Evolutionary conservation across 768 basidiomycete genomes (phyloP).

Genomic region (Tulasnella sp.): DNA sequence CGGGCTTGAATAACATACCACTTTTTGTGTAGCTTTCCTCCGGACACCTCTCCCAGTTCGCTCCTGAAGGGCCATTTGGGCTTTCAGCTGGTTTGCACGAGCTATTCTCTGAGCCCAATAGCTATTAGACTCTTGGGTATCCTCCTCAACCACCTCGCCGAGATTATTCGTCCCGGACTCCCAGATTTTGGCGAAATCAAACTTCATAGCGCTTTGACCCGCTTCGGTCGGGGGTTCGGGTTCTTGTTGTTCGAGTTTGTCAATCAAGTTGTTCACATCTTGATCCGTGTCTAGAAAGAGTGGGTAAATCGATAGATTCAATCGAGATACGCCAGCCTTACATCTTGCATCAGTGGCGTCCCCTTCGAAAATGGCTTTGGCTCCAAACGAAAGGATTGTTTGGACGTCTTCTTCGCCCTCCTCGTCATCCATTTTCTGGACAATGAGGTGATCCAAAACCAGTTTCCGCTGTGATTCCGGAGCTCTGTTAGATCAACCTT

Average conservation of each 20-base stretch:
- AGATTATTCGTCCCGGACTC: slow-evolving; percentile 67
- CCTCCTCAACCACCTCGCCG: slow-evolving; percentile 60
- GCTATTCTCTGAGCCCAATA: slow-evolving; percentile 65
- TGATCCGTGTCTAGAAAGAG: slow-evolving; percentile 60
- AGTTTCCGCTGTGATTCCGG: slow-evolving; percentile 76
- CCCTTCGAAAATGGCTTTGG: slow-evolving; percentile 72
- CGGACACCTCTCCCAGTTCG: slow-evolving; percentile 69
- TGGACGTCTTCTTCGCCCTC: slow-evolving; percentile 78
- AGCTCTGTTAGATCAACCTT: background rate
- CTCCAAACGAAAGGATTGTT: slow-evolving; percentile 85
- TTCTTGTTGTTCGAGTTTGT: slow-evolving; percentile 72
- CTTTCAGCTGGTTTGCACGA: slow-evolving; percentile 44
- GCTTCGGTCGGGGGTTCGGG: slow-evolving; percentile 48
- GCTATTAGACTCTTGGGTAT: slow-evolving; percentile 51
- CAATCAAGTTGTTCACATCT: slow-evolving; percentile 82
- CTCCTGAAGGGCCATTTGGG: slow-evolving; percentile 50
- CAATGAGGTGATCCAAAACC: slow-evolving; percentile 89
- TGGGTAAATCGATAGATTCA: slow-evolving; percentile 32
- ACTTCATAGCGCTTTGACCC: slow-evolving; percentile 53
- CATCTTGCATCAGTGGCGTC: slow-evolving; percentile 33
- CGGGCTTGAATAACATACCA: background rate
- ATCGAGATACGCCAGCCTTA: slow-evolving; percentile 25
- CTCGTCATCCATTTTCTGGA: slow-evolving; percentile 89
- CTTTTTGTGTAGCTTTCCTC: slow-evolving; percentile 51
- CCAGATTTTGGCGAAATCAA: slow-evolving; percentile 93